phyloP scores from a whole-genome alignment of 192 early-diverging fungal genomes.

The Rhizophagus clarus region DNA sequence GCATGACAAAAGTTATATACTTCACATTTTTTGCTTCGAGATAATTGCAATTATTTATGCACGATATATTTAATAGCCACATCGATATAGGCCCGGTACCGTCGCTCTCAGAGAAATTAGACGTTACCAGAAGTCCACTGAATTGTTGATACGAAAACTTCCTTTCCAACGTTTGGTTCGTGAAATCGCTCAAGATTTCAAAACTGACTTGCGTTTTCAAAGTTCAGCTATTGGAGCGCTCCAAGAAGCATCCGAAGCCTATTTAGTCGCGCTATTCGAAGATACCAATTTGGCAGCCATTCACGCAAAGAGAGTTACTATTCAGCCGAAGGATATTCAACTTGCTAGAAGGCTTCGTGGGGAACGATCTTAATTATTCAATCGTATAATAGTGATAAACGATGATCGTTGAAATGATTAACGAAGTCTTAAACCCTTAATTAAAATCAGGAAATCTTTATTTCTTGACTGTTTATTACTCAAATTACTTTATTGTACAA shows the following conservation, averaged over 20 bases:
- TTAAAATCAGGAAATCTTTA: too few relatives aligned
- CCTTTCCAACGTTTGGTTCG: constrained; percentile 96
- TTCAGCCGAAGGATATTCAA: constrained; percentile 99
- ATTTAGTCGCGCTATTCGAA: constrained; percentile 88
- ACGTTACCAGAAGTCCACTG: constrained; percentile 95
- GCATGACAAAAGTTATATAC: neutral
- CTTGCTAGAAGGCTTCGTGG: constrained; percentile 90
- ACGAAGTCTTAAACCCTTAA: too few relatives aligned
- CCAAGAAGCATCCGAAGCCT: constrained; percentile 97
- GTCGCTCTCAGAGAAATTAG: constrained; percentile 92
- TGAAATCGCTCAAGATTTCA: constrained; percentile 99
- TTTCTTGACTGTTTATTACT: too few relatives aligned
- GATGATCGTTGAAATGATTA: too few relatives aligned
- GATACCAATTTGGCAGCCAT: constrained; percentile 99
- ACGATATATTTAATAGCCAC: constrained; percentile 42
- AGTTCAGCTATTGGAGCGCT: constrained; percentile 98
- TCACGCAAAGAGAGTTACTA: constrained; percentile 99
- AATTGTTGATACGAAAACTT: constrained; percentile 91
- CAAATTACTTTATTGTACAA: too few relatives aligned
- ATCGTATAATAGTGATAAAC: neutral
- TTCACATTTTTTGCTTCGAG: too few relatives aligned
- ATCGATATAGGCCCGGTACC: constrained; percentile 87
- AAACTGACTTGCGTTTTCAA: constrained; percentile 99
- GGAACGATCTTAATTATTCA: neutral
- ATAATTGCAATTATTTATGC: neutral